Percentiles rank a stretch among this genome's conserved stretches.
Evolutionary conservation across 441 rosid genomes (phyloP).

Genomic region (Corymbia citriodora): DNA sequence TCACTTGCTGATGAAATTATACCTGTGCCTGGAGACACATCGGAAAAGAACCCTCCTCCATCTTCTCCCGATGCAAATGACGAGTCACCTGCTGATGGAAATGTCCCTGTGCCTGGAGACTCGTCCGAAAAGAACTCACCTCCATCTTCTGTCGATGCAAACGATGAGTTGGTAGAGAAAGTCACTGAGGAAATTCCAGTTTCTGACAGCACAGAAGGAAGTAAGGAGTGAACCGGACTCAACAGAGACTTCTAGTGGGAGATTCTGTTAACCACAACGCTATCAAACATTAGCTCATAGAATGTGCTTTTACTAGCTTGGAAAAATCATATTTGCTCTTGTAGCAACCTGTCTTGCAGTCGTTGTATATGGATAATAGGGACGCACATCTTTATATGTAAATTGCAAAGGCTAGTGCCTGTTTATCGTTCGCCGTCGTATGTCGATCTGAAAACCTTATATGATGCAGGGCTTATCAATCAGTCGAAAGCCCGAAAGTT

Average conservation of each 20-base stretch:
- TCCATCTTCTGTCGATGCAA: neutral
- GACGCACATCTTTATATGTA: neutral
- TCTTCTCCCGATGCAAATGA: neutral
- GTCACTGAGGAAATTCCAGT: neutral
- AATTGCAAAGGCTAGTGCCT: neutral
- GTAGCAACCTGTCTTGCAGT: neutral
- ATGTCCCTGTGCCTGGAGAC: neutral
- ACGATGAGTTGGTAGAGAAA: neutral
- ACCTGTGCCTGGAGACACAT: neutral
- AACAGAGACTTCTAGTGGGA: neutral
- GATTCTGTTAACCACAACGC: neutral
- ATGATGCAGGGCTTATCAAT: neutral
- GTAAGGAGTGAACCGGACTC: neutral
- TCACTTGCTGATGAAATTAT: neutral
- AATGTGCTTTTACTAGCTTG: neutral
- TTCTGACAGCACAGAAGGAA: neutral
- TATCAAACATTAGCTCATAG: neutral
- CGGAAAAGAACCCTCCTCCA: neutral
- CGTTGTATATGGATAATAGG: neutral
- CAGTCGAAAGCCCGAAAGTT: neutral
- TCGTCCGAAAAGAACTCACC: neutral
- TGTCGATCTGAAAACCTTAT: neutral
- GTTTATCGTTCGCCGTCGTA: neutral
- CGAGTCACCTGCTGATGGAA: neutral
- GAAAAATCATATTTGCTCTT: neutral